Percentiles rank a stretch among this genome's conserved stretches.
Evolutionary conservation across 441 rosid species (phyloP).

Genomic region (Hypseocharis bilobata): DNA sequence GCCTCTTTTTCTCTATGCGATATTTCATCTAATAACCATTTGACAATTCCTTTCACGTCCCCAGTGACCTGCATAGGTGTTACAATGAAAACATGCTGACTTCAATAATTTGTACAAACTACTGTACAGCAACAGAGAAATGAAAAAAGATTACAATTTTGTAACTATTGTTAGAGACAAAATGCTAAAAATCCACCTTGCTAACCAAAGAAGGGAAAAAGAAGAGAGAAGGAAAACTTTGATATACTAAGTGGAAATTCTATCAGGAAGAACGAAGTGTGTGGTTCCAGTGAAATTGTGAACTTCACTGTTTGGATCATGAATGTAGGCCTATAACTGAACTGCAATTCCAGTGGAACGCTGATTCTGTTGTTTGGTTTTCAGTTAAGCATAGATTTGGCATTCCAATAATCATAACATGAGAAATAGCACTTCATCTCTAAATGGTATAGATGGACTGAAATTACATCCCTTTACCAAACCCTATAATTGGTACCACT

Average conservation of each 20-base stretch:
- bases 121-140: background rate
- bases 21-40: slow-evolving; percentile 64
- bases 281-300: background rate
- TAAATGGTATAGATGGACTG: background rate
- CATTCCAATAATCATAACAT: background rate
- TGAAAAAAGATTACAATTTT: background rate
- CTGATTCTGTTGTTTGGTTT: background rate
- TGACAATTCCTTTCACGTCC: slow-evolving; percentile 33
- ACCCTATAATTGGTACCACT: background rate
- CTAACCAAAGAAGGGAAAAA: background rate
- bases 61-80: slow-evolving; percentile 30
- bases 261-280: background rate
- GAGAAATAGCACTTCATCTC: background rate
- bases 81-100: slow-evolving; percentile 8
- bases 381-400: background rate
- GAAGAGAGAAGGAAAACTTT: background rate
- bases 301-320: background rate
- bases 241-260: background rate
- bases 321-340: background rate
- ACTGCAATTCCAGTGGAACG: background rate
- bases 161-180: background rate
- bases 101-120: slow-evolving; percentile 6
- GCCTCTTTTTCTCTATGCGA: slow-evolving; percentile 53
- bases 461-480: background rate
- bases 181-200: background rate